Conservation (phyloP, 2,329 filamentous ascomycete genomes). For the Talaromyces sp. region DNA sequence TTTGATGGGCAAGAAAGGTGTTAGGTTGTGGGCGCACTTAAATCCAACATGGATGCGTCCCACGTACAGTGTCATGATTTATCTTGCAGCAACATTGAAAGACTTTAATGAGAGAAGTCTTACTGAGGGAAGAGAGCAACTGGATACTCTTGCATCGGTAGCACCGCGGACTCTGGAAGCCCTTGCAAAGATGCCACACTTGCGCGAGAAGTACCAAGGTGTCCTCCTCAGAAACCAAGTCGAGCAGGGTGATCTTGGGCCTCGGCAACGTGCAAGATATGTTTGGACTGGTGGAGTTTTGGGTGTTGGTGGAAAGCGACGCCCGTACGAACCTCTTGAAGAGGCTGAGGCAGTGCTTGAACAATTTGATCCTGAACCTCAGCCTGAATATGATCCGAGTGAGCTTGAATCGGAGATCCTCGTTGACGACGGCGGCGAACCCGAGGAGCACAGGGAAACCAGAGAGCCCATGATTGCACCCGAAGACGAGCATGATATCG, state of each 20-base stretch:
- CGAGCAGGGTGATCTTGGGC: constrained; percentile 26
- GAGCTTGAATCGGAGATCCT: not conserved
- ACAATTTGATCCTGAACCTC: not conserved
- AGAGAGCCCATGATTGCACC: constrained; percentile 23
- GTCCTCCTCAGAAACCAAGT: constrained; percentile 38
- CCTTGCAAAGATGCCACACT: constrained; percentile 40
- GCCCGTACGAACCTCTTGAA: constrained; percentile 13
- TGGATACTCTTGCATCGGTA: constrained; percentile 29
- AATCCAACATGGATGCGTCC: constrained; percentile 44
- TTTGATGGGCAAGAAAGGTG: constrained; percentile 34
- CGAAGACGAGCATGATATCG: constrained; percentile 30
- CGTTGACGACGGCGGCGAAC: constrained; percentile 1
- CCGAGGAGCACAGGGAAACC: constrained; percentile 3
- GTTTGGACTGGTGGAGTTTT: constrained; percentile 39
- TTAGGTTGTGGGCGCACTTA: constrained; percentile 37
- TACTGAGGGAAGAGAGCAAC: constrained; percentile 31
- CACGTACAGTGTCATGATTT: constrained; percentile 46
- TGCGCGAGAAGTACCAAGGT: constrained; percentile 43
- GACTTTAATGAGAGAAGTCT: constrained; percentile 39
- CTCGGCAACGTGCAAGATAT: constrained; percentile 24
- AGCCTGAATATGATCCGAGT: not conserved
- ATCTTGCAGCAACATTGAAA: constrained; percentile 42
- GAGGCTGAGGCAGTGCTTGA: not conserved
- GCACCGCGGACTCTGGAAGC: constrained; percentile 40
- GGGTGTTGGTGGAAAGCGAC: constrained; percentile 28